phyloP scores from a whole-genome alignment of 2,329 filamentous ascomycete genomes.

The Calonectria montana region DNA sequence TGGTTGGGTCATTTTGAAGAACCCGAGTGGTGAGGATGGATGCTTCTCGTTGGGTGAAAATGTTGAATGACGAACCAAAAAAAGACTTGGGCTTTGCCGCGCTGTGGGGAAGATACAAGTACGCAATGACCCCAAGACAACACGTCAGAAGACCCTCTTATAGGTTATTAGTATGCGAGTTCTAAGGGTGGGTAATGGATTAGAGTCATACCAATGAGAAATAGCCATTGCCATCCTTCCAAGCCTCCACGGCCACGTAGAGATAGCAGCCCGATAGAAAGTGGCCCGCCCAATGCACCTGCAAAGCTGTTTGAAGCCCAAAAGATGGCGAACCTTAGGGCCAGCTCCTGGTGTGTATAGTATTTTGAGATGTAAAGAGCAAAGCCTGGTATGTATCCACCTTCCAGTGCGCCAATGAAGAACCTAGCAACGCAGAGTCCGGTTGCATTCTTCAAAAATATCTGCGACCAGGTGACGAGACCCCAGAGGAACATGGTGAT shows the following conservation, averaged over 20 bases:
- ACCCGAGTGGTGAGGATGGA: slow-evolving; percentile 44
- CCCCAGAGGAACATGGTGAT: slow-evolving; percentile 47
- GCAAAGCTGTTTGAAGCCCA: slow-evolving; percentile 46
- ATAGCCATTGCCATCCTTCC: slow-evolving; percentile 46
- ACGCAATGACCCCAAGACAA: slow-evolving; percentile 36
- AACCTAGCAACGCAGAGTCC: slow-evolving; percentile 43
- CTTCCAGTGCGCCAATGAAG: slow-evolving; percentile 45
- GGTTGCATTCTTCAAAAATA: slow-evolving; percentile 39
- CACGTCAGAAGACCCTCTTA: slow-evolving; percentile 44
- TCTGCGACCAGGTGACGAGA: slow-evolving; percentile 42
- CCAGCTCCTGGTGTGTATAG: slow-evolving; percentile 46
- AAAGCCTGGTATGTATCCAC: slow-evolving; percentile 47
- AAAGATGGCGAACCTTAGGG: slow-evolving; percentile 43
- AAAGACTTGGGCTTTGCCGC: slow-evolving; percentile 40
- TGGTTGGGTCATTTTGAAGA: slow-evolving; percentile 44
- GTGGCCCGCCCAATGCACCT: slow-evolving; percentile 40
- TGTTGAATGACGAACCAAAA: slow-evolving; percentile 37
- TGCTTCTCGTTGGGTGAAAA: slow-evolving; percentile 40
- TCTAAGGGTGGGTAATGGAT: rapidly evolving
- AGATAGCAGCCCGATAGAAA: slow-evolving; percentile 43
- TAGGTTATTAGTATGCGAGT: not conserved
- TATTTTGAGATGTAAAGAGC: slow-evolving; percentile 46
- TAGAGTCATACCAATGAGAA: slow-evolving; percentile 39
- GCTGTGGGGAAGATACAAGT: slow-evolving; percentile 43
- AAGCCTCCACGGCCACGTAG: slow-evolving; percentile 39